Conservation (phyloP, 2,329 filamentous ascomycete species). For the Penicillium sp. region DNA sequence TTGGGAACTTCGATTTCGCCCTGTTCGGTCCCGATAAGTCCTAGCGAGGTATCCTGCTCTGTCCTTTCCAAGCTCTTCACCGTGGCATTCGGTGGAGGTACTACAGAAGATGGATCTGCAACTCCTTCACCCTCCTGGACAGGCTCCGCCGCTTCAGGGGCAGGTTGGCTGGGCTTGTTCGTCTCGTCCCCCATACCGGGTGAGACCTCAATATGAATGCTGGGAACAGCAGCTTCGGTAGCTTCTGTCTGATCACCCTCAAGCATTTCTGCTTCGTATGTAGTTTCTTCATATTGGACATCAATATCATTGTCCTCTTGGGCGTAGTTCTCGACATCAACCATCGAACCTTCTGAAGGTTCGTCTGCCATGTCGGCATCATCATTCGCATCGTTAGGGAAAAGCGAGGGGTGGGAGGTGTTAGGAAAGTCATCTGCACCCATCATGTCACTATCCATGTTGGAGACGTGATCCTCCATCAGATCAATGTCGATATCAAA, state of each 20-base stretch:
- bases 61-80: too few species aligned
- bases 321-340: slow-evolving; percentile 34
- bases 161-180: slow-evolving; percentile 8
- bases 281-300: slow-evolving; percentile 31
- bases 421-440: slow-evolving; percentile 40
- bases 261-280: slow-evolving; percentile 42
- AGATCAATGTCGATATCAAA: slow-evolving; percentile 61
- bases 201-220: slow-evolving; percentile 17
- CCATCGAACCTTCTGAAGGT: slow-evolving; percentile 39
- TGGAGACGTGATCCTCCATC: slow-evolving; percentile 55
- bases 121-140: neutral
- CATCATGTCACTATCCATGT: slow-evolving; percentile 52
- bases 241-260: slow-evolving; percentile 40
- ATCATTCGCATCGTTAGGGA: slow-evolving; percentile 29
- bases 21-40: too few species aligned
- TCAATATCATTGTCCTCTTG: slow-evolving; percentile 30
- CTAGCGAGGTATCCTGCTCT: too few species aligned
- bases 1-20: neutral
- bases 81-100: too few species aligned
- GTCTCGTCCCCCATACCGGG: slow-evolving; percentile 7
- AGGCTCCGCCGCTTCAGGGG: slow-evolving; percentile 4
- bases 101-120: neutral
- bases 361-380: slow-evolving; percentile 51
- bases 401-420: slow-evolving; percentile 31
- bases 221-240: slow-evolving; percentile 31